Percentiles rank a stretch among this genome's conserved stretches.
Conservation (phyloP, 164 flowering plant species). For the Akebia trifoliata region DNA sequence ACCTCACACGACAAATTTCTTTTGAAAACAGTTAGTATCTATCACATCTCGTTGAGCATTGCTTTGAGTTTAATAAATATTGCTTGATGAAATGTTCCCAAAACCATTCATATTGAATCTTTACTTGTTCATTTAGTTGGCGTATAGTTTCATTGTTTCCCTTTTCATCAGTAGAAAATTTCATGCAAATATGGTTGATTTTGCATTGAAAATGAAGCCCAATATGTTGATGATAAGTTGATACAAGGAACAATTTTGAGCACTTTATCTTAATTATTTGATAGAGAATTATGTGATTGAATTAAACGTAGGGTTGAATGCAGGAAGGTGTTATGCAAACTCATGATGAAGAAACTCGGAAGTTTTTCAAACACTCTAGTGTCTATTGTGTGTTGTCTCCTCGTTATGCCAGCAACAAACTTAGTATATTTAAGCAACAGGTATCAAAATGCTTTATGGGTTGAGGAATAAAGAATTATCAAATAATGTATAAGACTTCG, state of each 20-base stretch:
- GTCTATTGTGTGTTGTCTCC: slow-evolving; percentile 62
- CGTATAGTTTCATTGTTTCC: neutral
- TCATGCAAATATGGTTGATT: neutral
- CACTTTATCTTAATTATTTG: neutral
- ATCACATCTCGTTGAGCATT: neutral
- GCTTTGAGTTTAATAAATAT: neutral
- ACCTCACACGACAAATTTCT: slow-evolving; percentile 60
- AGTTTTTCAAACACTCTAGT: slow-evolving; percentile 55
- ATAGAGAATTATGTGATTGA: slow-evolving; percentile 2
- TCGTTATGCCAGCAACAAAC: slow-evolving; percentile 70
- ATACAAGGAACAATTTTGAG: neutral
- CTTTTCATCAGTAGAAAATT: neutral
- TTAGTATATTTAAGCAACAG: slow-evolving; percentile 68
- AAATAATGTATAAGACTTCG: neutral
- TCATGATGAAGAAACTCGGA: slow-evolving; percentile 68
- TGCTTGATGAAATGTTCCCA: too few species aligned
- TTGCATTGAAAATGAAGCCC: too few species aligned
- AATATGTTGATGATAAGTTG: neutral
- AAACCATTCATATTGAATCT: too few species aligned
- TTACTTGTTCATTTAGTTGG: neutral
- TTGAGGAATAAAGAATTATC: neutral
- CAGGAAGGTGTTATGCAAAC: slow-evolving; percentile 83
- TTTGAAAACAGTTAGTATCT: slow-evolving; percentile 46
- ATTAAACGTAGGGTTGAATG: slow-evolving; percentile 19
- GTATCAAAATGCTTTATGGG: slow-evolving; percentile 16